Base-by-base conservation (phyloP, 2,329 filamentous ascomycete species). In the Chrysosporium keratinophilum region DNA sequence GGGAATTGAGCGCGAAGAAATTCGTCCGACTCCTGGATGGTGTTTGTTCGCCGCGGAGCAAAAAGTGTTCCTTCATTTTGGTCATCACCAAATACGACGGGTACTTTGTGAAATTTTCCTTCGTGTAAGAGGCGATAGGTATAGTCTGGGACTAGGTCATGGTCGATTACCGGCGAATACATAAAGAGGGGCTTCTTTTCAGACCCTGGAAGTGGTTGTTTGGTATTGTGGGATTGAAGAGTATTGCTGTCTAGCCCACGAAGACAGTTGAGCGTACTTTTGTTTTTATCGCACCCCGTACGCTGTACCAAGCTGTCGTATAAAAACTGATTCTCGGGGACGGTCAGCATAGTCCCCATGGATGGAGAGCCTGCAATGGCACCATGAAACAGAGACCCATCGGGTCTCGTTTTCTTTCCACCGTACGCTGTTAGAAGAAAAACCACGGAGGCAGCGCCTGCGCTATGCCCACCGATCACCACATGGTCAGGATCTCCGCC, bases 401-500 rank as follows among this genome's bases (percentile, higher is more conserved):
- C 64, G 19, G 41, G 47, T 5, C 34, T 48, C n/a, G n/a, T 14
- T 15, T 47, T 48, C 5, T 68, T 67, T 2, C 76, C 76, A 11
- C 71, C 73, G 54, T 78, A 74, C 0, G 78, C 75, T 0, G 74
- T 79, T 41, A 88, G 73, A 20, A 87, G 81, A 35, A 85, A 72
- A 28, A 74, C 77, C n/a, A 88, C 75, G 3, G 81, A 82, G 17
- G 71, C 69, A 5, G 76, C 85, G 2, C 85, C 85, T 1, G 85
- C 84, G 51, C 81, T 85, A 57, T 77, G 80, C 9, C 86, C 86
- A 14, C 80, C 83, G 0, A 88, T 69, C 0, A 83, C 80, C 9
- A 88, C 82, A 59, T 85, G 83, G 0, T 73, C 62, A 1, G 84
- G 82, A 59, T 88, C 72, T 20, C 85, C 85, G 3, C 85, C 85